Conservation (phyloP, 2,329 filamentous ascomycete species). For the Nemania abortiva region DNA sequence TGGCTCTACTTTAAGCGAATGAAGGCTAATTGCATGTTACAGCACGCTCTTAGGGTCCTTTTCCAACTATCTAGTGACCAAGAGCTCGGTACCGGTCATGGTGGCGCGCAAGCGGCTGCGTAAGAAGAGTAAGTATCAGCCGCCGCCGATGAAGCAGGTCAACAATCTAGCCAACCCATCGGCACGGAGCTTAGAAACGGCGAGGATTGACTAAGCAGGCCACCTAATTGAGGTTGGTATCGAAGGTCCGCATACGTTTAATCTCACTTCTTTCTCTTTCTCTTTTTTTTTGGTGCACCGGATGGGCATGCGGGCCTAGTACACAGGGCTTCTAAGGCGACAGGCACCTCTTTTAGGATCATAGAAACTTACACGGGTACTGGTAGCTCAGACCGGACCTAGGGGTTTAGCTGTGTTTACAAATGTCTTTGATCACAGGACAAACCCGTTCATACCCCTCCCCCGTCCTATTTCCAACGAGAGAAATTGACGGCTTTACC, state of each 20-base stretch:
- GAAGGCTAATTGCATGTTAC: slow-evolving; percentile 31
- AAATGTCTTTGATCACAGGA: slow-evolving; percentile 21
- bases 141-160: slow-evolving; percentile 76
- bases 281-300: slow-evolving; percentile 8
- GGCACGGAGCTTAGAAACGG: slow-evolving; percentile 74
- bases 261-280: neutral
- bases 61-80: slow-evolving; percentile 96
- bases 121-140: slow-evolving; percentile 86
- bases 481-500: slow-evolving; percentile 16
- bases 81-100: slow-evolving; percentile 97
- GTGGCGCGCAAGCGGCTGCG: slow-evolving; percentile 90
- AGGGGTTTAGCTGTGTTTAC: slow-evolving; percentile 19
- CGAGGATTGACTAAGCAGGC: slow-evolving; percentile 75
- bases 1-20: neutral
- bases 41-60: slow-evolving; percentile 96
- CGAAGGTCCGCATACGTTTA: slow-evolving; percentile 15
- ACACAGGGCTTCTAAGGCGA: slow-evolving; percentile 2
- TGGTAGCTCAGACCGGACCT: neutral
- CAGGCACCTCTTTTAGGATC: slow-evolving; percentile 17
- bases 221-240: slow-evolving; percentile 10
- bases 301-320: slow-evolving; percentile 1
- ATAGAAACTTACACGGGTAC: slow-evolving; percentile 1
- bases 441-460: neutral
- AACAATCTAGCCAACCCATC: slow-evolving; percentile 83
- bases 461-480: too few species aligned